Conservation (phyloP, 2,329 filamentous ascomycete species). For the Botrytis porri region DNA sequence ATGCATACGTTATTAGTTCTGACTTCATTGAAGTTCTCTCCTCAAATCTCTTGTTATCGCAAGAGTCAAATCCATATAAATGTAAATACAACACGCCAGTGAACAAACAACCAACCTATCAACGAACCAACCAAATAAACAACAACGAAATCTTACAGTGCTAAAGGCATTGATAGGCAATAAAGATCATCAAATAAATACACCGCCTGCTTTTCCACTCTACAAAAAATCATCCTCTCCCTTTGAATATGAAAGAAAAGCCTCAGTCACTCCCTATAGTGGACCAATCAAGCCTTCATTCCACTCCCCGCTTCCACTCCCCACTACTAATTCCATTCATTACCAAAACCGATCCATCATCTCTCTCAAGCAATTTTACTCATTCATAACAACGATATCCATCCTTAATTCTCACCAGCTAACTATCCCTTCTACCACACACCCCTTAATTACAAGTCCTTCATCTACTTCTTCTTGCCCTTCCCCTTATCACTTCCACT, state of each 20-base stretch:
- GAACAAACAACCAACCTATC: no score
- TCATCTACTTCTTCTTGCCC: background rate
- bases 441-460: background rate
- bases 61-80: no score
- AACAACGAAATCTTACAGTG: background rate
- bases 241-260: background rate
- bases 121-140: background rate
- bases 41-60: no score
- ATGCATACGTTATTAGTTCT: no score
- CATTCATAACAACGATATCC: background rate
- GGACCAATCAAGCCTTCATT: no score
- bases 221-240: background rate
- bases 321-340: background rate
- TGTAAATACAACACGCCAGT: no score
- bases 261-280: background rate
- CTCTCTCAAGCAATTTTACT: background rate
- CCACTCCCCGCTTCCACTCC: background rate
- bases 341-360: background rate
- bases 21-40: no score
- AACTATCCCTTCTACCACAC: background rate
- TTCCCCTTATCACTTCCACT: background rate
- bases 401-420: background rate
- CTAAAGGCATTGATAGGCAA: no score
- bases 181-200: background rate
- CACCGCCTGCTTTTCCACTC: background rate